These are phyloP conservation scores for Silene conica DNA, from an alignment of 148 eudicot genomes.

Conservation along the genomic window DNA sequence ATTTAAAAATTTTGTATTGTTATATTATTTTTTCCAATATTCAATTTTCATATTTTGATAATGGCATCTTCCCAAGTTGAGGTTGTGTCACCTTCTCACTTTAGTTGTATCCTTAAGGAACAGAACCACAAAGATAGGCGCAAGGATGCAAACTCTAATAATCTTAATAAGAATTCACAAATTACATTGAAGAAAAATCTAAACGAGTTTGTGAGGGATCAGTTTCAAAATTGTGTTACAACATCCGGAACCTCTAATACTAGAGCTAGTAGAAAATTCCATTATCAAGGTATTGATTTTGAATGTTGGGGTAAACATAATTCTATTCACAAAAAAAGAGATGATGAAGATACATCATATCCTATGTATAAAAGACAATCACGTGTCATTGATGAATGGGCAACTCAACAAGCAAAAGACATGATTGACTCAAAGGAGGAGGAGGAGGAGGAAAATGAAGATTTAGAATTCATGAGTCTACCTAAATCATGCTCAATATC, in stretches of 20 bases:
- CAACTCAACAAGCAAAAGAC: constrained; percentile 21
- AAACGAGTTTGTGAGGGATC: constrained; percentile 41
- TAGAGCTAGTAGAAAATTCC: constrained; percentile 14
- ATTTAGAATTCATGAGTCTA: background rate
- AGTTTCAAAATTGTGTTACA: constrained; percentile 33
- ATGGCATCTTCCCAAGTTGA: constrained; percentile 58
- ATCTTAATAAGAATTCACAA: constrained; percentile 12
- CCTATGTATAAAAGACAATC: constrained; percentile 12
- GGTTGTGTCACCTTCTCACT: constrained; percentile 40
- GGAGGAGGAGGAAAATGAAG: background rate
- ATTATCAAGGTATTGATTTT: background rate
- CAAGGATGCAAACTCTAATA: constrained; percentile 18
- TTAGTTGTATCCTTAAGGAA: constrained; percentile 48
- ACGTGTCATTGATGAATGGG: constrained; percentile 19
- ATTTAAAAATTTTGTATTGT: background rate
- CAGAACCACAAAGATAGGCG: constrained; percentile 34
- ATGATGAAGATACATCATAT: background rate
- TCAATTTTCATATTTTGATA: background rate
- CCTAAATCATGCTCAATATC: constrained; percentile 6
- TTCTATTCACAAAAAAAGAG: background rate
- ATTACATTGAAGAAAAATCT: constrained; percentile 32
- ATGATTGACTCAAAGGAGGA: constrained; percentile 11
- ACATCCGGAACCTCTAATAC: constrained; percentile 15
- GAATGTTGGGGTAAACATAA: constrained; percentile 8
- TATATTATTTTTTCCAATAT: background rate